These are phyloP conservation scores for Lolium rigidum DNA, from an alignment of 176 grass and related monocot species.

Conservation along the genomic window DNA sequence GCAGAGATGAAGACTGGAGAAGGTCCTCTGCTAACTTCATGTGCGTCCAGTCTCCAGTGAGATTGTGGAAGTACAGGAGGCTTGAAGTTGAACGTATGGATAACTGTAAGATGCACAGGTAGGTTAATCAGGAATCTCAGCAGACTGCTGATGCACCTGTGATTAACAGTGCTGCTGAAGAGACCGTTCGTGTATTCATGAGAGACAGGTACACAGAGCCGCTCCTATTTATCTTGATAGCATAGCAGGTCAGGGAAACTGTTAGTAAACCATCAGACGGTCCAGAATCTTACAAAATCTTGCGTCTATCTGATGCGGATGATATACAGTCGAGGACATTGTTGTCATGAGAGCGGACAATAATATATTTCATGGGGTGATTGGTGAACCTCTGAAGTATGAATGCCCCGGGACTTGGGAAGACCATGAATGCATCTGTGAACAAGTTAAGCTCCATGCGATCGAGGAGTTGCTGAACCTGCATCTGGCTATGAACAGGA, in stretches of 20 bases:
- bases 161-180: conserved; percentile 36
- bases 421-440: neutral
- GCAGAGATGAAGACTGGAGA: conserved; percentile 23
- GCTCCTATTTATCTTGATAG: conserved; percentile 9
- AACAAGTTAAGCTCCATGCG: conserved; percentile 2
- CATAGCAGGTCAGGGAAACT: conserved; percentile 4
- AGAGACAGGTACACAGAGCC: conserved; percentile 7
- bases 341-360: neutral
- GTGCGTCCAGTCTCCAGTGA: neutral
- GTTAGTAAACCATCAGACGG: neutral
- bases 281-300: neutral
- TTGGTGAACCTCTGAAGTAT: neutral
- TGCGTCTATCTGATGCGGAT: neutral
- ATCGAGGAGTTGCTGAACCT: conserved; percentile 10
- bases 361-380: neutral
- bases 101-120: neutral
- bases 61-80: neutral
- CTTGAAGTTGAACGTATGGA: conserved; percentile 19
- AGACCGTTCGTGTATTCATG: conserved; percentile 6
- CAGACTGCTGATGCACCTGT: conserved; percentile 1
- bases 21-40: neutral
- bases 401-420: neutral
- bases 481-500: conserved; percentile 11
- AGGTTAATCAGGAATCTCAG: neutral
- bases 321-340: neutral